Conservation (phyloP, 257 asterid species). For the Haberlea rhodopensis region DNA sequence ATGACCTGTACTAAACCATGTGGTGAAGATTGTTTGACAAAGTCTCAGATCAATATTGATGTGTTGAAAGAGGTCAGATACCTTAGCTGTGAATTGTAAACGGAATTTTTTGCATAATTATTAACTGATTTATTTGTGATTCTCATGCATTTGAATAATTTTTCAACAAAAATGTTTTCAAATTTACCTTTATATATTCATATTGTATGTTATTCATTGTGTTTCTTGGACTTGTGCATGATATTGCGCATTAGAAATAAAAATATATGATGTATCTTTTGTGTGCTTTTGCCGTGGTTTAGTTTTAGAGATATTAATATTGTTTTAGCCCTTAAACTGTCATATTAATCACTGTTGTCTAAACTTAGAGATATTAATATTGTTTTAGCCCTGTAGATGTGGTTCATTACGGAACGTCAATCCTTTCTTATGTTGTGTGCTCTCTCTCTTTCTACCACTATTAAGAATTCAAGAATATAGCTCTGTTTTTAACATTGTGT, state of each 20-base stretch:
- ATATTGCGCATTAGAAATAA: too few species aligned
- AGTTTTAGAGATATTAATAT: too few species aligned
- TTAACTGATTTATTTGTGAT: background rate
- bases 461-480: too few species aligned
- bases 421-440: background rate
- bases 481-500: slow-evolving; percentile 2
- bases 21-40: slow-evolving; percentile 74
- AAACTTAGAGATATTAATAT: background rate
- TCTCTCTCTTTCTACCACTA: background rate
- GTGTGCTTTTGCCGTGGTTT: too few species aligned
- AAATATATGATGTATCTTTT: too few species aligned
- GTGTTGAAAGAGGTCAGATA: slow-evolving; percentile 80
- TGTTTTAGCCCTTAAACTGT: too few species aligned
- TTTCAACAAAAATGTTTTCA: background rate
- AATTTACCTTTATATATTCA: background rate
- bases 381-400: background rate
- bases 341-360: too few species aligned
- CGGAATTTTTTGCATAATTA: background rate
- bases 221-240: background rate
- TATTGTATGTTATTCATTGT: background rate
- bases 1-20: slow-evolving; percentile 61
- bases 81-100: slow-evolving; percentile 9
- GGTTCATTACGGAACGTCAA: background rate
- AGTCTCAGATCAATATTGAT: slow-evolving; percentile 79
- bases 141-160: slow-evolving; percentile 1